Percentiles rank a stretch among this genome's conserved stretches.
Conservation (phyloP, 1,139 yeast genomes). For the Zygoascus meyerae region DNA sequence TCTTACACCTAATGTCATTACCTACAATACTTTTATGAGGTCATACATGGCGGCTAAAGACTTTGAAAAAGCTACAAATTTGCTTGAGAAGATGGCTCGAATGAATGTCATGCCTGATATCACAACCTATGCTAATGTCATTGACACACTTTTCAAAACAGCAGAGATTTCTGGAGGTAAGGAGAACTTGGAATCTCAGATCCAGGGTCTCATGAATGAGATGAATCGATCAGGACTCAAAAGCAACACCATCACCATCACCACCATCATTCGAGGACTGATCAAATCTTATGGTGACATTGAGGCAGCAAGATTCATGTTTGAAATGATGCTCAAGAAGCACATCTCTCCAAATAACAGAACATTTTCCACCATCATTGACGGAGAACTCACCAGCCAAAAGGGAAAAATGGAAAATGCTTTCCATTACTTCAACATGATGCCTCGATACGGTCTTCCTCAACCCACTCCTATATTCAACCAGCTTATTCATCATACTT, state of each 20-base stretch:
- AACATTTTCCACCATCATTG: slow-evolving; percentile 53
- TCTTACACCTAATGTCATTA: slow-evolving; percentile 33
- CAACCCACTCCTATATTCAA: slow-evolving; percentile 51
- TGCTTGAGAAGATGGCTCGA: slow-evolving; percentile 35
- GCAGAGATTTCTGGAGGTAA: slow-evolving; percentile 44
- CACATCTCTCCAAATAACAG: slow-evolving; percentile 35
- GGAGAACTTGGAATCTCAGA: slow-evolving; percentile 28
- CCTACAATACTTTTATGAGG: slow-evolving; percentile 40
- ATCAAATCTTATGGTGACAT: slow-evolving; percentile 44
- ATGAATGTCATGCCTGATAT: slow-evolving; percentile 52
- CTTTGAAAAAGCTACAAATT: slow-evolving; percentile 33
- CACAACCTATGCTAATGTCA: slow-evolving; percentile 59
- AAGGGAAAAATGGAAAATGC: slow-evolving; percentile 48
- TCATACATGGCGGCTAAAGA: slow-evolving; percentile 29
- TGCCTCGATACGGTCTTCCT: slow-evolving; percentile 36
- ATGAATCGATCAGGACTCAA: slow-evolving; percentile 41
- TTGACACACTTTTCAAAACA: slow-evolving; percentile 50
- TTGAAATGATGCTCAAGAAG: slow-evolving; percentile 39
- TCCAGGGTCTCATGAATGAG: slow-evolving; percentile 38
- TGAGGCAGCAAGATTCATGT: slow-evolving; percentile 50
- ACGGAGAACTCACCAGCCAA: slow-evolving; percentile 44
- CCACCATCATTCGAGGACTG: slow-evolving; percentile 54
- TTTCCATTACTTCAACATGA: slow-evolving; percentile 43
- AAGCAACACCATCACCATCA: slow-evolving; percentile 47
- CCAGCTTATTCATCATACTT: slow-evolving; percentile 49